phyloP scores from a whole-genome alignment of 345 rosid species.

The Excoecaria cochinchinensis region DNA sequence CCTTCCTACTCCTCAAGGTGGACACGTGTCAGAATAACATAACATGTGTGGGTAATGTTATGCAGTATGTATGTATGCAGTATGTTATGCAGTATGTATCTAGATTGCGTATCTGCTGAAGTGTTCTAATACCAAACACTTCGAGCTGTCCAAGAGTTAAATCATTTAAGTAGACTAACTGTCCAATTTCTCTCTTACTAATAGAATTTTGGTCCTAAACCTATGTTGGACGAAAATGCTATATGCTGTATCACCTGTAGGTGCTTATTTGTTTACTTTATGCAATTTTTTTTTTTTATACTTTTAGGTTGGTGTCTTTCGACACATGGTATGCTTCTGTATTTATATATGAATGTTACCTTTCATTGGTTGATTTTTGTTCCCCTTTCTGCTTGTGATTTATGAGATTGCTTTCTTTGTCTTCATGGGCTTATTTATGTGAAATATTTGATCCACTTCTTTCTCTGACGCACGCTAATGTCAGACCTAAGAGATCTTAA shows the following conservation, averaged over 20 bases:
- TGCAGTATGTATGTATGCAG: no score
- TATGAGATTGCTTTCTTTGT: not conserved
- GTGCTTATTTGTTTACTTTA: no score
- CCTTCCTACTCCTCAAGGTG: no score
- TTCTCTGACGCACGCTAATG: not conserved
- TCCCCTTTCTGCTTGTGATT: not conserved
- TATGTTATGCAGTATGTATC: no score
- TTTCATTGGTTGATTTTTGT: not conserved
- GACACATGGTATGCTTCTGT: no score
- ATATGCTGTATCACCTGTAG: no score
- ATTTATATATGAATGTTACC: no score
- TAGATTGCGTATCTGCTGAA: not conserved
- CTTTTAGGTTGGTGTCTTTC: no score
- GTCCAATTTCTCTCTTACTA: not conserved
- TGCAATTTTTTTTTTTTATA: no score
- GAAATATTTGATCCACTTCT: not conserved
- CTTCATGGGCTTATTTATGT: not conserved
- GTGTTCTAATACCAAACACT: not conserved
- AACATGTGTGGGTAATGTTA: no score
- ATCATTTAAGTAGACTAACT: not conserved
- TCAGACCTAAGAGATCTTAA: not conserved
- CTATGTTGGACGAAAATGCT: no score
- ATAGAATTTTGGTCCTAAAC: not conserved
- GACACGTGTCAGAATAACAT: no score
- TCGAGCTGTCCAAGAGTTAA: not conserved